Evolutionary conservation across 805 yeast genomes (phyloP).

Genomic region (Yarrowia bubula): DNA sequence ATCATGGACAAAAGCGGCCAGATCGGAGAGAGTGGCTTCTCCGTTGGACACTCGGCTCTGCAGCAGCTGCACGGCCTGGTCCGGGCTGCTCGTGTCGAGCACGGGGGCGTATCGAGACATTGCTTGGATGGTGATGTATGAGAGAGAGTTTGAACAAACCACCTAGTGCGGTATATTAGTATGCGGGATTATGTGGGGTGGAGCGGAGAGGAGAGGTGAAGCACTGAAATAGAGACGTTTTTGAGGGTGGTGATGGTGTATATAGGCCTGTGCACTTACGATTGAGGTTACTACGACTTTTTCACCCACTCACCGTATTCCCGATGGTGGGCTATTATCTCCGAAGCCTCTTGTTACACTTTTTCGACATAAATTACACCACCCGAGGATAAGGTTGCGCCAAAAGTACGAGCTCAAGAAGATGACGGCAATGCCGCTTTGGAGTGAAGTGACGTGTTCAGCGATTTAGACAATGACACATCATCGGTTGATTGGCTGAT

Average conservation of each 20-base stretch:
- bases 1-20: slow-evolving; percentile 24
- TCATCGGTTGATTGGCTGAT: too few relatives aligned
- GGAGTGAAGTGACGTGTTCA: too few relatives aligned
- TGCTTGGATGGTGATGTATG: slow-evolving; percentile 4
- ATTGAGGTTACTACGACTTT: too few relatives aligned
- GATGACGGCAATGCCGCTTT: too few relatives aligned
- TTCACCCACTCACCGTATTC: not conserved
- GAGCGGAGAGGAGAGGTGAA: not conserved
- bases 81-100: slow-evolving; percentile 18
- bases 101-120: slow-evolving; percentile 8
- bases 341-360: not conserved
- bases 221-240: too few relatives aligned
- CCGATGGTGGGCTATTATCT: not conserved
- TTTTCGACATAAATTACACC: slow-evolving; percentile 2
- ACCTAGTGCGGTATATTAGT: slow-evolving; percentile 16
- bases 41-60: slow-evolving; percentile 11
- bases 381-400: not conserved
- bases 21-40: not conserved
- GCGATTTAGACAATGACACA: too few relatives aligned
- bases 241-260: not conserved
- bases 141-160: slow-evolving; percentile 5
- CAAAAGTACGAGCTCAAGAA: too few relatives aligned
- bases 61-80: not conserved
- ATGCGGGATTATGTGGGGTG: slow-evolving; percentile 24
- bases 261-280: not conserved